Evolutionary conservation across 2,329 filamentous ascomycete genomes (phyloP).

Genomic region (Coleophoma eucalyptorum): DNA sequence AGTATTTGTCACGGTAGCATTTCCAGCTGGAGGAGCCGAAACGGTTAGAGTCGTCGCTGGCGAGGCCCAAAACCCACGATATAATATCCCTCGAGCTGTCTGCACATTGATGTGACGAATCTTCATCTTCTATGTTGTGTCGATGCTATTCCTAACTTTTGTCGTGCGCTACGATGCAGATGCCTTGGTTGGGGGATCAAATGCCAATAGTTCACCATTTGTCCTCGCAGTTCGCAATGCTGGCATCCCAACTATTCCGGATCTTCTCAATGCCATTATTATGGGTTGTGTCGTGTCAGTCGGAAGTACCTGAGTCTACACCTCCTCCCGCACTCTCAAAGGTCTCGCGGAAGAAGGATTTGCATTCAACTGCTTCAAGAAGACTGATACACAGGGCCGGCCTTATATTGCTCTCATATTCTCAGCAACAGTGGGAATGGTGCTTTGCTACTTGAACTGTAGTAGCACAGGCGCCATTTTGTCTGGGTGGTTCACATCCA

Average conservation of each 20-base stretch:
- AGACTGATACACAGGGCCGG: constrained; percentile 50
- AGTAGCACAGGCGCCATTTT: constrained; percentile 50
- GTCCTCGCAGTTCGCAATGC: constrained; percentile 49
- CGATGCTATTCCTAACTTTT: constrained; percentile 45
- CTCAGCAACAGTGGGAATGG: constrained; percentile 51
- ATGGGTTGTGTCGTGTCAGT: constrained; percentile 52
- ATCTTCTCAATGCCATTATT: constrained; percentile 54
- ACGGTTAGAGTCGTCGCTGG: constrained; percentile 44
- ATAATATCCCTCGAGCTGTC: constrained; percentile 41
- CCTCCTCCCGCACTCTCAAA: constrained; percentile 52
- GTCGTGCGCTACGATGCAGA: constrained; percentile 36
- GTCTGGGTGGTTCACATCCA: constrained; percentile 68
- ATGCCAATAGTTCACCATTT: constrained; percentile 43
- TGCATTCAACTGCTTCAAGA: constrained; percentile 48
- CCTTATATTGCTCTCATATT: constrained; percentile 45
- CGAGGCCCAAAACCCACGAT: constrained; percentile 40
- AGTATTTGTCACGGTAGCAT: constrained; percentile 59
- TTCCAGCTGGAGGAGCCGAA: constrained; percentile 56
- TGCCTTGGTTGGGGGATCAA: constrained; percentile 32
- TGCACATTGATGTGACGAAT: constrained; percentile 49
- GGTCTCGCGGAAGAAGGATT: constrained; percentile 54
- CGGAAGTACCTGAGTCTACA: constrained; percentile 51
- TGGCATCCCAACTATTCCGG: constrained; percentile 42
- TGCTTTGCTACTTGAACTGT: constrained; percentile 59
- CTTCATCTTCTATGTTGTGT: constrained; percentile 42